Evolutionary conservation across 345 rosid genomes (phyloP).

Genomic region (Anastatica hierochuntica): DNA sequence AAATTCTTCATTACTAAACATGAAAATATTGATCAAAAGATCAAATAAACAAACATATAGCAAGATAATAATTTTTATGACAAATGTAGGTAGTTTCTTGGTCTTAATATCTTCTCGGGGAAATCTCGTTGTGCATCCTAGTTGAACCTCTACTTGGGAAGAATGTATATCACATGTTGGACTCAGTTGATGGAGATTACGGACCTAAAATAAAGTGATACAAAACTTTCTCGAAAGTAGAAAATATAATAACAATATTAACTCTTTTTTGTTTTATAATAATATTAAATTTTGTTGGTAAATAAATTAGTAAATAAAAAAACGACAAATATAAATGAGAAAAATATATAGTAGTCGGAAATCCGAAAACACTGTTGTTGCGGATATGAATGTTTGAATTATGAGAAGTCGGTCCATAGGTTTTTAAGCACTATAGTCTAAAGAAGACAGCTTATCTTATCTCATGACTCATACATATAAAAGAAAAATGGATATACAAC

Average conservation of each 20-base stretch:
- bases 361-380: conserved; percentile 22
- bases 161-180: not conserved
- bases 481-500: conserved; percentile 2
- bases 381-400: conserved; percentile 25
- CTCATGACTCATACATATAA: conserved; percentile 10
- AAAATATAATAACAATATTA: no score
- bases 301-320: not conserved
- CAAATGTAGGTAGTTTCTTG: not conserved
- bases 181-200: not conserved
- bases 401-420: conserved; percentile 21
- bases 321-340: not conserved
- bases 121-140: no score
- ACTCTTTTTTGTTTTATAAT: no score
- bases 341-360: conserved; percentile 9
- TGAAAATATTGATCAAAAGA: not conserved
- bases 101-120: no score
- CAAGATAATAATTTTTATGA: not conserved
- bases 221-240: no score
- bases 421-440: conserved; percentile 14
- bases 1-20: no score
- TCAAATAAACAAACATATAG: not conserved
- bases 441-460: conserved; percentile 20
- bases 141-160: no score
- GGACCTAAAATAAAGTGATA: no score
- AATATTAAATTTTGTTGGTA: no score